Conservation (phyloP, 257 asterid species). For the Solanum raphanifolium region DNA sequence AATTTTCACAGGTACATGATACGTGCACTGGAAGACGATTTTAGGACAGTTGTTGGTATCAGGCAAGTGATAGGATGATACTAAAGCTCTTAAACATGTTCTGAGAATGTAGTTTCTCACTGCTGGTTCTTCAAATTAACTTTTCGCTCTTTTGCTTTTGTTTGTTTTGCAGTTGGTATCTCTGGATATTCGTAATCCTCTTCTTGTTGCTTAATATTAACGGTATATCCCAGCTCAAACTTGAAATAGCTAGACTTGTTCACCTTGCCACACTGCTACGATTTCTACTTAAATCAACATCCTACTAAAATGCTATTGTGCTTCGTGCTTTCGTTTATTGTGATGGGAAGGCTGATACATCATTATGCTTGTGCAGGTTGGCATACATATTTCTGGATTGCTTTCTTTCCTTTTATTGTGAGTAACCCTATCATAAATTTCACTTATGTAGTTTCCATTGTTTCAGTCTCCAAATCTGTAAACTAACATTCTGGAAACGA, state of each 20-base stretch:
- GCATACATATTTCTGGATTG: slow-evolving; percentile 43
- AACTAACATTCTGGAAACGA: background rate
- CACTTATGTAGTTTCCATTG: background rate
- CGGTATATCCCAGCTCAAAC: slow-evolving; percentile 41
- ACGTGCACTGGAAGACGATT: slow-evolving; percentile 96
- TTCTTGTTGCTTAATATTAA: slow-evolving; percentile 73
- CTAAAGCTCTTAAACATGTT: background rate
- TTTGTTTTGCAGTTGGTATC: slow-evolving; percentile 76
- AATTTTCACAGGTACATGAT: slow-evolving; percentile 92
- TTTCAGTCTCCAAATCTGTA: background rate
- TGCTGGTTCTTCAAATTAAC: background rate
- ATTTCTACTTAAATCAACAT: background rate
- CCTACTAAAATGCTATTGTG: background rate
- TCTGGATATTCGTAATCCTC: slow-evolving; percentile 83
- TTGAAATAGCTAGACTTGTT: background rate
- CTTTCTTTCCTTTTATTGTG: slow-evolving; percentile 31
- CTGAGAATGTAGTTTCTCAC: background rate
- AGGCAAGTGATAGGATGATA: slow-evolving; percentile 39
- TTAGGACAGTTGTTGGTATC: slow-evolving; percentile 88
- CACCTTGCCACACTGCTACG: background rate
- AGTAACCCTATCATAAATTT: background rate
- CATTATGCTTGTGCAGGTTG: slow-evolving; percentile 50
- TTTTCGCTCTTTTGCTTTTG: background rate
- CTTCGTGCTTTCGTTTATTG: background rate
- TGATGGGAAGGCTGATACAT: background rate